Evolutionary conservation across 148 eudicot genomes (phyloP), one percentile per base, ranked within the genome.

Genomic region (Rhododendron simsii): DNA sequence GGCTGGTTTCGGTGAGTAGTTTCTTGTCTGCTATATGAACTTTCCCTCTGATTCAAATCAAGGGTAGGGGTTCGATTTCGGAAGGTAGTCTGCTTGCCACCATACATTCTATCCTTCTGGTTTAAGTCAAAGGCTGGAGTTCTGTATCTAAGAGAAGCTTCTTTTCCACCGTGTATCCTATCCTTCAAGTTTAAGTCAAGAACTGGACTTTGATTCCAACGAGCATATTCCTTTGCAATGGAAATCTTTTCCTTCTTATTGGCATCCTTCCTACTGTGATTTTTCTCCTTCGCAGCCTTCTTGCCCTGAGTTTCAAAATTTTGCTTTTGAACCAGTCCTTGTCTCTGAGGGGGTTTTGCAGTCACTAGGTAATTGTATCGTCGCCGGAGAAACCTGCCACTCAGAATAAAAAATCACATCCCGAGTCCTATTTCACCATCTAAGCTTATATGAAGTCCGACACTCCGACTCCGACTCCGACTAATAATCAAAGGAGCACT

Each of bases 371-470:
- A 82, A 14, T 86, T 87, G 85, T 74, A 48, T 80, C 94, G 86
- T 55, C 77, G 84, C 48, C 88, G 89, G 84, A 92, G 50, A 65
- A 92, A 92, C 76, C 94, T 92, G 85, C n/a, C 26, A 74, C 67
- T 33, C 71, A 59, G 39, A 84, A 51, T 33, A 81, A 35, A 55
- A 81, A 39, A 53, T 50, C 48, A 55, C 13, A 26, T 16, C 37
- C 20, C 9, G 41, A 39, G 71, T 85, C 78, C 30, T 85, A n/a
- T n/a, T 37, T 53, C 61, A 26, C 59, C 77, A 81, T 57, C 41
- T 37, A 35, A 80, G n/a, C 20, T 80, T 65, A 35, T 28, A 14
- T 2, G 6, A 35, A 61, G 33, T 14, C 63, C 45, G 3, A 45
- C 14, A 37, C 39, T 37, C 39, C 39, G 39, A 37, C 39, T 37